Evolutionary conservation across 371 early-diverging fungal species (phyloP), one percentile per base, ranked within the genome.

Genomic region (Mortierella sp.): DNA sequence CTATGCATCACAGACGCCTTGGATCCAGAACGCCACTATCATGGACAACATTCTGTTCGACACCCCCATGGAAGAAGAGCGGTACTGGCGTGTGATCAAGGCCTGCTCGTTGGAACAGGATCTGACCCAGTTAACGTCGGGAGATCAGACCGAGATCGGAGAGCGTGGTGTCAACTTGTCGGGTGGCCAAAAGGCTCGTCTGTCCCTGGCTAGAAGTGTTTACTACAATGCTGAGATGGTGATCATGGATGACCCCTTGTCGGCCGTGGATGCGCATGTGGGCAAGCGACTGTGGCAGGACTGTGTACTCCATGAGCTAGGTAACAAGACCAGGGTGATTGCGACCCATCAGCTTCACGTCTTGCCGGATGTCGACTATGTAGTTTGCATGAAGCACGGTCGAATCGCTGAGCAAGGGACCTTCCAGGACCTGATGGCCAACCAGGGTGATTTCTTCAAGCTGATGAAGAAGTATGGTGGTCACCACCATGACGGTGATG

Each of bases 1-100:
- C 70, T 96, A 95, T 82, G 94, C 94, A 3, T 88, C 96, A 3
- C 97, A 96, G 71, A 91, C 89, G 26, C 93, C 96, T 7, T 97
- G 97, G 97, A 91, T 97, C 74, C 91, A 93, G 68, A 94, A 95
- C 74, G 93, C 92, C 0, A 94, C 96, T 0, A 88, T 97, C 16
- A 92, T 95, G 38, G 94, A 97, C 70, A 97, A 97, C 82, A 95
- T 97, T 63, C 78, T 96, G 48, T 97, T 97, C 86, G 96, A 96
- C 38, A 88, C 91, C n/a, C 78, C 89, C 0, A 96, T 91, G 87
- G 92, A 94, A 65, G 90, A 90, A 70, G 88, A 89, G 1, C 88
- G 94, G 19, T 96, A 96, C 75, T 89, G 92, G 74, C 88, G 92
- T 11, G 94, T 95, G 0, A 84, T 96, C 54, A 90, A 91, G 38